Conservation (phyloP, 1,139 yeast species). For the Geotrichum siamense region DNA sequence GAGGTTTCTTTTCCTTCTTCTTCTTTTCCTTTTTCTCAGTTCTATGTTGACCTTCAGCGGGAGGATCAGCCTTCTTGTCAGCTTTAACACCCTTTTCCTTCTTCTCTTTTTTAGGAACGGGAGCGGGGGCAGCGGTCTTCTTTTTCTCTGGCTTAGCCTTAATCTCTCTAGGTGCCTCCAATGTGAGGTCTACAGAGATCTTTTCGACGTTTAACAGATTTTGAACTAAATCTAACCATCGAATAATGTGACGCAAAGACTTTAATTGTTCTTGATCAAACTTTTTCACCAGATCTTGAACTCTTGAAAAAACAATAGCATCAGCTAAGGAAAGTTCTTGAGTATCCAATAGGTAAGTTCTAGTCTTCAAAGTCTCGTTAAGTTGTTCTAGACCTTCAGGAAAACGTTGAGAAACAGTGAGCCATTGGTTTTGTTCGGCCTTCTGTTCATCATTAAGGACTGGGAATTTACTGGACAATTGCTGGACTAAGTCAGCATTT, state of each 20-base stretch:
- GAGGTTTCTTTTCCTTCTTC: constrained; percentile 42
- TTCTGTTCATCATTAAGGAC: constrained; percentile 38
- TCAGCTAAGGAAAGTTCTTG: constrained; percentile 58
- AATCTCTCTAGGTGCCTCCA: constrained; percentile 62
- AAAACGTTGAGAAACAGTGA: constrained; percentile 57
- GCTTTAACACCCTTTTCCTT: constrained; percentile 30
- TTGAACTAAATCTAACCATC: constrained; percentile 90
- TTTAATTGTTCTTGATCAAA: constrained; percentile 54
- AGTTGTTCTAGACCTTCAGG: constrained; percentile 50
- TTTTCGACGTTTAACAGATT: constrained; percentile 47
- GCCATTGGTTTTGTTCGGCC: constrained; percentile 80
- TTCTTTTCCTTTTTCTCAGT: constrained; percentile 49
- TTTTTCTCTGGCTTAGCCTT: constrained; percentile 50
- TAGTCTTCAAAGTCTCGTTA: constrained; percentile 60
- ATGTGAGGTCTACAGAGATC: constrained; percentile 50
- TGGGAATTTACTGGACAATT: constrained; percentile 22
- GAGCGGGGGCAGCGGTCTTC: constrained; percentile 23
- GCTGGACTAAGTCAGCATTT: constrained; percentile 23
- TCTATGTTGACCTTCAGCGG: constrained; percentile 29
- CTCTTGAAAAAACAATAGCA: constrained; percentile 56
- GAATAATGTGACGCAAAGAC: constrained; percentile 66
- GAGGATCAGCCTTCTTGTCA: constrained; percentile 39
- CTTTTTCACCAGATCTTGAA: constrained; percentile 50
- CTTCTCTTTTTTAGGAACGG: constrained; percentile 29
- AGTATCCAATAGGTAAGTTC: constrained; percentile 65